These are phyloP conservation scores for Brassica incana DNA, from an alignment of 345 rosid species.

Conservation along the genomic window DNA sequence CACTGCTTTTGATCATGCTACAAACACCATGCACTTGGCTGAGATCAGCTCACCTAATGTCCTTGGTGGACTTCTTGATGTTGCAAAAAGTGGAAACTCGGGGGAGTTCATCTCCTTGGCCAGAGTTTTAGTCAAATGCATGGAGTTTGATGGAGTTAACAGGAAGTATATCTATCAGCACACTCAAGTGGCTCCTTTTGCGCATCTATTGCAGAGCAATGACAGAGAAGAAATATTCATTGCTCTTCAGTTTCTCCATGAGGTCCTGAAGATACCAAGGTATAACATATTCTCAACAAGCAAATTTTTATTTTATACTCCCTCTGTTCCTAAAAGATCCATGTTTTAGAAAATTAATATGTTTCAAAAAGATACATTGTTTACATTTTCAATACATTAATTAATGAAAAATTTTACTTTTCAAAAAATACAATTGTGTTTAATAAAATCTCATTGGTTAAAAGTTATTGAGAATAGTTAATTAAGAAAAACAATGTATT, in stretches of 20 bases:
- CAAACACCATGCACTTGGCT: conserved; percentile 72
- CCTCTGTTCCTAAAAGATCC: too few relatives aligned
- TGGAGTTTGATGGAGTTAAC: conserved; percentile 83
- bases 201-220: conserved; percentile 54
- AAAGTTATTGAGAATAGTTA: too few relatives aligned
- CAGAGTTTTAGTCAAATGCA: conserved; percentile 73
- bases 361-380: too few relatives aligned
- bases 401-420: too few relatives aligned
- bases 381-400: too few relatives aligned
- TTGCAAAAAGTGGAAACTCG: conserved; percentile 50
- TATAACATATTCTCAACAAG: conserved; percentile 29
- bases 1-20: conserved; percentile 74
- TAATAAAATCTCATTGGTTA: too few relatives aligned
- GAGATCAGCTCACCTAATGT: conserved; percentile 68
- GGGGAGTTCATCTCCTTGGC: conserved; percentile 66
- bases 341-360: too few relatives aligned
- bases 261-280: conserved; percentile 79
- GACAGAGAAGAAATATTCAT: conserved; percentile 50
- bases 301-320: neutral
- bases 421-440: too few relatives aligned
- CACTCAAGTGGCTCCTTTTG: conserved; percentile 63
- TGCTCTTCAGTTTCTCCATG: conserved; percentile 77
- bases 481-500: too few relatives aligned
- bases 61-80: conserved; percentile 62
- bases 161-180: conserved; percentile 56